Base-by-base conservation (phyloP, 1,284 basidiomycete genomes). In the Irpex sp. region DNA sequence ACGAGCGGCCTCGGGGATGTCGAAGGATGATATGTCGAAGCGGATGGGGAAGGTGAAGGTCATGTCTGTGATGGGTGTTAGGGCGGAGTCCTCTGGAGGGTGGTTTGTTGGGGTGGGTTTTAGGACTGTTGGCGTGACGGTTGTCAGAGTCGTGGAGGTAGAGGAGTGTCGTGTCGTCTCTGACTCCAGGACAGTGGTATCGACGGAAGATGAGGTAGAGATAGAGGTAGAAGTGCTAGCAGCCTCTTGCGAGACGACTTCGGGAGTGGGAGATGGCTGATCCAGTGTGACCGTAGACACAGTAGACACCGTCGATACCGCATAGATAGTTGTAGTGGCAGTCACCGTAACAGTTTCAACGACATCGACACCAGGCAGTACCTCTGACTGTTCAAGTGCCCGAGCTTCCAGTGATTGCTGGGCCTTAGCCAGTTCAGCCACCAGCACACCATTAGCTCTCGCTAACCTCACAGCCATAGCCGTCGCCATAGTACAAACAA, bases 371-470 rank as follows among this genome's bases (percentile, higher is more conserved):
- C 47, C 54, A 19, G 58, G 3, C 4, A 58, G 50, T 31, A 15
- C 15, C 3, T 55, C 31, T 26, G 33, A 35, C 9, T 13, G 26
- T 11, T 33, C 33, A 3, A 11, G 21, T 11, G 68, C 62, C 61
- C 65, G 68, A 11, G 47, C 63, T 46, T 80, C 76, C 11, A 79
- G 65, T 15, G 77, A 72, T 43, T 68, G 72, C 21, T 74, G 75
- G 46, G 81, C 66, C 37, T 74, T 71, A 33, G 69, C 70, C 60
- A 82, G 71, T 58, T 84, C 79, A 57, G 73, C 70, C 51, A 72
- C 67, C 49, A 76, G 65, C 46, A 69, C 69, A 43, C 68, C 66
- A 21, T 83, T 64, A 58, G 74, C 74, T 58, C 77, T 66, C 19
- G 80, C 66, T 26, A 76, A 65, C 17, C 79, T 55, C 59, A 78